Evolutionary conservation across 2,329 filamentous ascomycete genomes (phyloP), one percentile per base, ranked within the genome.

Genomic region (Xylariomycetidae sp.): DNA sequence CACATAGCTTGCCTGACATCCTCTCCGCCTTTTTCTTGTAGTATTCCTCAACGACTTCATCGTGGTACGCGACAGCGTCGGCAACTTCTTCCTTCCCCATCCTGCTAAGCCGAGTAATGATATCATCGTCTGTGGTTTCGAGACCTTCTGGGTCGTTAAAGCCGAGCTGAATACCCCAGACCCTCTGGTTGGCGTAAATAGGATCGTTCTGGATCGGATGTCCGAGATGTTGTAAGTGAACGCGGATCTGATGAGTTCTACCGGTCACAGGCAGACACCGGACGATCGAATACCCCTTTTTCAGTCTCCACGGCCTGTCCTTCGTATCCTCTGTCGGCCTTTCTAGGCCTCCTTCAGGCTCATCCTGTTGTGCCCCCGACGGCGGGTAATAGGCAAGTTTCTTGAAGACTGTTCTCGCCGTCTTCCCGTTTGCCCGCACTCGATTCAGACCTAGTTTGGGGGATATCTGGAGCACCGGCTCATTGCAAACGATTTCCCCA

Each of bases 131-230:
- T 26, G 82, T 79, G 37, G 88, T 82, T 16, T 74, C 74, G 14
- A 71, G 70, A 3, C 75, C 79, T 31, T 90, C 82, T 11, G 70
- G 65, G 41, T 82, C 78, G 35, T 74, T 67, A 34, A 63, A 75
- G 12, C 87, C 92, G 1, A 98, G 76, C 8, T 82, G 74, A 1
- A 82, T 69, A 0, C 92, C 92, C 70, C 94, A 98, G 9, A 98
- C 92, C 37, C 81, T 80, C 54, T 87, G 81, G 56, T 98, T 98
- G 50, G 87, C 88, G 59, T 98, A 98, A 49, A 98, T 97, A 6
- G 92, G 92, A 55, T 98, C 92, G 58, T 98, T 98, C 44, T 88
- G 82, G 48, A 98, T 97, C 2, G 92, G 92, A 55, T 97, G 85
- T 2, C 92, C 92, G 4, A 98, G 69, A 58, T 87, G 94, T 56